Conservation (phyloP, 441 rosid genomes). For the Adansonia madagascariensis region DNA sequence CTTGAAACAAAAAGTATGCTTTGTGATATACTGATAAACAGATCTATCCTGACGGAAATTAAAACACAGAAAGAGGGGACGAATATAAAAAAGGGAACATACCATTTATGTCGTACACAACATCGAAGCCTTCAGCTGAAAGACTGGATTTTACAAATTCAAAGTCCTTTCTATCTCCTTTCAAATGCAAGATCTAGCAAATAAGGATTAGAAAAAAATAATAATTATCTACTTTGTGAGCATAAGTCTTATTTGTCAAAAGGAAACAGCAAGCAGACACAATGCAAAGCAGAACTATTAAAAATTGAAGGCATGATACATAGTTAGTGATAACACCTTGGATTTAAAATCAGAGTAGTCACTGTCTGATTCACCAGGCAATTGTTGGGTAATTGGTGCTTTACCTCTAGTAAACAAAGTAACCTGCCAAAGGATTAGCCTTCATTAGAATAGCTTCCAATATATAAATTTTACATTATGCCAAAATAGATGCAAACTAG, state of each 20-base stretch:
- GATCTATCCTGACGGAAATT: not conserved
- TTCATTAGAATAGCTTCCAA: not conserved
- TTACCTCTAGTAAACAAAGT: constrained; percentile 94
- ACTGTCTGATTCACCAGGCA: constrained; percentile 88
- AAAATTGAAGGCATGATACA: not conserved
- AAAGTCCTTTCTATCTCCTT: constrained; percentile 88
- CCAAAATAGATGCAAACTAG: not conserved
- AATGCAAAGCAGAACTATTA: not conserved
- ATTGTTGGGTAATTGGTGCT: constrained; percentile 77
- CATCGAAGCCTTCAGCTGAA: constrained; percentile 88
- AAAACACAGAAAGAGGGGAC: constrained; percentile 21
- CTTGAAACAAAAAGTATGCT: constrained; percentile 5
- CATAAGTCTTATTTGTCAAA: not conserved
- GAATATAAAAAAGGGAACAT: constrained; percentile 19
- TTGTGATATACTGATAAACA: not conserved
- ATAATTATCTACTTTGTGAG: not conserved
- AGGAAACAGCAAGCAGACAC: not conserved
- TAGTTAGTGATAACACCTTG: constrained; percentile 51
- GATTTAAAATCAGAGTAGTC: constrained; percentile 85
- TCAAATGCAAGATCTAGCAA: constrained; percentile 80
- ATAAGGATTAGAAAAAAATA: constrained; percentile 21
- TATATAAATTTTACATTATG: not conserved
- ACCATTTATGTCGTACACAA: constrained; percentile 95
- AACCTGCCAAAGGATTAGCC: constrained; percentile 54
- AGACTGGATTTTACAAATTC: constrained; percentile 94